phyloP scores from a whole-genome alignment of 2,329 filamentous ascomycete species.

The Epicoccum sorghinum region DNA sequence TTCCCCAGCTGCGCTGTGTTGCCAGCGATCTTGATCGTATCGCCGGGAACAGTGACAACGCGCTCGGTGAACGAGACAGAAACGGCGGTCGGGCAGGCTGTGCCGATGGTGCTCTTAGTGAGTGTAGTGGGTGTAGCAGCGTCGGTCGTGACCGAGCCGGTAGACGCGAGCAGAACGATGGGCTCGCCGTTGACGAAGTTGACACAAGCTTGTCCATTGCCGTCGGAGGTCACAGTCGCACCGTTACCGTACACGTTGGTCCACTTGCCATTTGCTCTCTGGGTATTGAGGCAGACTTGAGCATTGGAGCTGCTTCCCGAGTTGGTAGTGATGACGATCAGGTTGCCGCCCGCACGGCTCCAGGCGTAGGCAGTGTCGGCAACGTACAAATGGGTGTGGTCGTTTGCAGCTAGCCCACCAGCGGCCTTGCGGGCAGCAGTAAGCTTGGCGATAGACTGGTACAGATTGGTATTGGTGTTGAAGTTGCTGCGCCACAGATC shows the following conservation, averaged over 20 bases:
- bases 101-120: neutral
- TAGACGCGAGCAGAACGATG: constrained; percentile 46
- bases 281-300: constrained; percentile 53
- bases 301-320: constrained; percentile 48
- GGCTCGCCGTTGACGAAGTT: constrained; percentile 52
- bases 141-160: constrained; percentile 9
- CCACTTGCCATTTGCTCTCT: constrained; percentile 49
- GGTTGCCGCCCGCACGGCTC: constrained; percentile 52
- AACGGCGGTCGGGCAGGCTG: constrained; percentile 38
- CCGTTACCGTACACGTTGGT: constrained; percentile 49
- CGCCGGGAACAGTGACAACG: constrained; percentile 55
- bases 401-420: constrained; percentile 53
- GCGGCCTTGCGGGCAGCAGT: constrained; percentile 37
- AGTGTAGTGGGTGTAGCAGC: constrained; percentile 16
- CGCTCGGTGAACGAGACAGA: constrained; percentile 55
- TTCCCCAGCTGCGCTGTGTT: constrained; percentile 52
- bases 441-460: constrained; percentile 37
- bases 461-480: constrained; percentile 38
- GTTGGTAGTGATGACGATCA: constrained; percentile 56
- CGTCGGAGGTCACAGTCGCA: constrained; percentile 48
- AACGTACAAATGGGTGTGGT: constrained; percentile 54
- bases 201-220: constrained; percentile 51
- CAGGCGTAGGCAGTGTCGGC: constrained; percentile 54
- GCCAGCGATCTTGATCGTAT: constrained; percentile 56
- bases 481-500: constrained; percentile 49